phyloP scores from a whole-genome alignment of 2,329 filamentous ascomycete species.

The Clonostachys rhizophaga region DNA sequence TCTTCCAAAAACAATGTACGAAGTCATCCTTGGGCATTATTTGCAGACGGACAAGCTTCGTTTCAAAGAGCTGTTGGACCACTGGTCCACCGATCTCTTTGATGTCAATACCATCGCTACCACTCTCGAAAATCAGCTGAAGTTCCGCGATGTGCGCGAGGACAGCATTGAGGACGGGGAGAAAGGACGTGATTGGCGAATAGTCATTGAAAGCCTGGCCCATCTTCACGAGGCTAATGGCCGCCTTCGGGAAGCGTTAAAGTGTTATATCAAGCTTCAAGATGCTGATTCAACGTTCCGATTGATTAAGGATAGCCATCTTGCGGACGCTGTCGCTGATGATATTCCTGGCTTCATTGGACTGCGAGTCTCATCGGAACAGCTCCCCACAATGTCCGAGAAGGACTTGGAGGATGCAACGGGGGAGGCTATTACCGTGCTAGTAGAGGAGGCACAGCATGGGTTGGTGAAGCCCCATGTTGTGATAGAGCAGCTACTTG shows the following conservation, averaged over 20 bases:
- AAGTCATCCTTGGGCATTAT: slow-evolving; percentile 86
- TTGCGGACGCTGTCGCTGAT: slow-evolving; percentile 84
- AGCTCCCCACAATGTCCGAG: slow-evolving; percentile 59
- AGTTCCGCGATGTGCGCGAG: slow-evolving; percentile 68
- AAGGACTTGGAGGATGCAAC: slow-evolving; percentile 75
- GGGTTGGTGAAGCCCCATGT: slow-evolving; percentile 75
- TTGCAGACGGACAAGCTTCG: slow-evolving; percentile 70
- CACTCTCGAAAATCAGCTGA: slow-evolving; percentile 77
- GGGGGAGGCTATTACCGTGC: slow-evolving; percentile 75
- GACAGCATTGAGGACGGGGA: slow-evolving; percentile 72
- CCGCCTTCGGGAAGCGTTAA: slow-evolving; percentile 77
- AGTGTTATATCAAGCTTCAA: slow-evolving; percentile 84
- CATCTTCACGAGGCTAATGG: slow-evolving; percentile 80
- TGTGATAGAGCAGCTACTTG: slow-evolving; percentile 74
- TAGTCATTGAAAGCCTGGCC: slow-evolving; percentile 82
- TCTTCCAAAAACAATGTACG: slow-evolving; percentile 78
- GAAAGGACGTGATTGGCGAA: slow-evolving; percentile 76
- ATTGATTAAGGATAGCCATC: slow-evolving; percentile 80
- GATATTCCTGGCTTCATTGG: slow-evolving; percentile 87
- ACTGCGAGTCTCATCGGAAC: slow-evolving; percentile 73
- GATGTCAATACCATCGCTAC: slow-evolving; percentile 72
- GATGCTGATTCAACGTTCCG: slow-evolving; percentile 87
- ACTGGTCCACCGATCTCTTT: slow-evolving; percentile 82
- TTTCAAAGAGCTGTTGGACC: slow-evolving; percentile 74
- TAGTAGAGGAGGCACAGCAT: slow-evolving; percentile 87